Evolutionary conservation across 2,329 filamentous ascomycete genomes (phyloP).

Genomic region (Blumeria graminis): DNA sequence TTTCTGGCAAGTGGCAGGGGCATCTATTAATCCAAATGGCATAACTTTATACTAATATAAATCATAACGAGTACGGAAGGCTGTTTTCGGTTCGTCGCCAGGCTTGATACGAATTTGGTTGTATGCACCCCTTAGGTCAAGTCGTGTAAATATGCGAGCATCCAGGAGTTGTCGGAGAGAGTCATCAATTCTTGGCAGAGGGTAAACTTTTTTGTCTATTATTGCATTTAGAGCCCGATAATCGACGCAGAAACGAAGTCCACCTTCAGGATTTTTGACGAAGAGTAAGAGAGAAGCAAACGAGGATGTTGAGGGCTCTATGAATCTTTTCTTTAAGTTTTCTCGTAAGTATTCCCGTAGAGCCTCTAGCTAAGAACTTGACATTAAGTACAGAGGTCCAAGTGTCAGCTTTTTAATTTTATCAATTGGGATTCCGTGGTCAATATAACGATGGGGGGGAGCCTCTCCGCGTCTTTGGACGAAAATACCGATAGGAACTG

Average conservation of each 20-base stretch:
- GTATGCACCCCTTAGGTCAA: neutral
- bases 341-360: conserved; percentile 1
- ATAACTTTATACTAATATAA: conserved; percentile 1
- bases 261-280: neutral
- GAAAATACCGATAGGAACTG: neutral
- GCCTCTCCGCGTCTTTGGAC: neutral
- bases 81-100: neutral
- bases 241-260: neutral
- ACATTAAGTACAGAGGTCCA: neutral
- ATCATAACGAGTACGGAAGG: neutral
- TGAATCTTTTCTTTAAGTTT: conserved; percentile 2
- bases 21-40: neutral
- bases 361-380: neutral
- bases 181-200: neutral
- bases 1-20: neutral
- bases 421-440: neutral
- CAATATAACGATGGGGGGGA: neutral
- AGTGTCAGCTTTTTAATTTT: neutral
- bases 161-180: neutral
- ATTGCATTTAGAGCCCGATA: neutral
- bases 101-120: conserved; percentile 1
- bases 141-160: neutral
- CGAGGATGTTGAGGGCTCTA: neutral
- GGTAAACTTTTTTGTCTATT: neutral
- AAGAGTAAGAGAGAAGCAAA: neutral